Conservation (phyloP, 2,329 filamentous ascomycete species). For the Colletotrichum eleusines region DNA sequence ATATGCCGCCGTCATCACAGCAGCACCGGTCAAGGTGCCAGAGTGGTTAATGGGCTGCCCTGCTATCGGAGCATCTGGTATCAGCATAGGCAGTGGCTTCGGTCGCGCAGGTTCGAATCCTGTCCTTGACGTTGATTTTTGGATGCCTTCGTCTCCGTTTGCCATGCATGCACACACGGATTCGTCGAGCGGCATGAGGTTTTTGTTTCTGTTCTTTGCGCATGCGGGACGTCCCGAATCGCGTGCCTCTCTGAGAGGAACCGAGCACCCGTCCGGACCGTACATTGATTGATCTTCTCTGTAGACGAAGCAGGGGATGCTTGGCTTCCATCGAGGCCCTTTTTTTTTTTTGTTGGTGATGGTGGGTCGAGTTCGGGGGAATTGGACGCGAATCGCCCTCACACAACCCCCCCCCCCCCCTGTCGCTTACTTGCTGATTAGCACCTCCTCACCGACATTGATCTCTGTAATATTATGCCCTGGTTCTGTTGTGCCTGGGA, state of each 20-base stretch:
- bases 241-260: not conserved
- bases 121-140: constrained; percentile 28
- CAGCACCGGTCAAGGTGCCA: constrained; percentile 36
- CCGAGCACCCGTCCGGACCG: too few relatives aligned
- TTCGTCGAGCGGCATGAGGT: not conserved
- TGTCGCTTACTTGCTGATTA: not conserved
- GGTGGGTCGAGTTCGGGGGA: constrained; percentile 1
- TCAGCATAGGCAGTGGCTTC: constrained; percentile 38
- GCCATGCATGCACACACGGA: not conserved
- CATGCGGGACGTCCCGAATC: not conserved
- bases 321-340: not conserved
- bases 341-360: too few relatives aligned
- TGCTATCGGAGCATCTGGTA: constrained; percentile 23
- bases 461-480: not conserved
- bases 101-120: constrained; percentile 42
- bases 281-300: not conserved
- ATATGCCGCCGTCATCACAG: rapidly evolving
- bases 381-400: not conserved
- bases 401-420: not conserved
- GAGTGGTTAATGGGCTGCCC: constrained; percentile 42
- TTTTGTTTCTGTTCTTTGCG: not conserved
- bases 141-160: not conserved
- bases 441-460: not conserved
- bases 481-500: not conserved
- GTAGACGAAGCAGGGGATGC: not conserved